Conservation (phyloP, 306 rosid species). For the Oemleria cerasiformis region DNA sequence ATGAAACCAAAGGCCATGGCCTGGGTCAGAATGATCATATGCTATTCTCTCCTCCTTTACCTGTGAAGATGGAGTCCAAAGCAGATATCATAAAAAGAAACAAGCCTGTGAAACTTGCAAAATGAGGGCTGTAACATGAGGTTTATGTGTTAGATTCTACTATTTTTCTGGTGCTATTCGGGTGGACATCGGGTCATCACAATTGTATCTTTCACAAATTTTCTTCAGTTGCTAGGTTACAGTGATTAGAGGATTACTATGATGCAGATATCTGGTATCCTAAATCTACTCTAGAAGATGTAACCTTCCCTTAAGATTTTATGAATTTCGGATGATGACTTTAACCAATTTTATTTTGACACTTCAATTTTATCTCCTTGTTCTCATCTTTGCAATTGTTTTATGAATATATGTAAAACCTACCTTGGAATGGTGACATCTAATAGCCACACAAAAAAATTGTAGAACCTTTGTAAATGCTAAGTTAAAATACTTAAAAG, state of each 20-base stretch:
- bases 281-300: neutral
- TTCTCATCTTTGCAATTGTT: neutral
- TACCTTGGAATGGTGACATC: too few species aligned
- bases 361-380: neutral
- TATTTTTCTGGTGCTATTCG: slow-evolving; percentile 20
- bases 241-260: slow-evolving; percentile 16
- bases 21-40: slow-evolving; percentile 30
- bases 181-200: slow-evolving; percentile 17
- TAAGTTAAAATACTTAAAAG: too few species aligned
- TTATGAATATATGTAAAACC: too few species aligned
- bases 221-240: slow-evolving; percentile 26
- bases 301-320: slow-evolving; percentile 16
- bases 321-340: slow-evolving; percentile 6
- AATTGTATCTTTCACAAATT: slow-evolving; percentile 13
- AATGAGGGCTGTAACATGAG: slow-evolving; percentile 22
- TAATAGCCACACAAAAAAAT: too few species aligned
- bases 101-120: slow-evolving; percentile 44
- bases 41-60: slow-evolving; percentile 73
- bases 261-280: slow-evolving; percentile 9
- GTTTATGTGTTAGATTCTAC: slow-evolving; percentile 15
- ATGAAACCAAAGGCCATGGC: slow-evolving; percentile 28
- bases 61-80: slow-evolving; percentile 75
- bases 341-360: neutral
- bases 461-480: too few species aligned
- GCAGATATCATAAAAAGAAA: slow-evolving; percentile 44